A percentile compares a stretch with the other conserved stretches of the same genome.
These are phyloP conservation scores for Scutellaria barbata DNA, from an alignment of 257 asterid genomes.

Conservation along the genomic window DNA sequence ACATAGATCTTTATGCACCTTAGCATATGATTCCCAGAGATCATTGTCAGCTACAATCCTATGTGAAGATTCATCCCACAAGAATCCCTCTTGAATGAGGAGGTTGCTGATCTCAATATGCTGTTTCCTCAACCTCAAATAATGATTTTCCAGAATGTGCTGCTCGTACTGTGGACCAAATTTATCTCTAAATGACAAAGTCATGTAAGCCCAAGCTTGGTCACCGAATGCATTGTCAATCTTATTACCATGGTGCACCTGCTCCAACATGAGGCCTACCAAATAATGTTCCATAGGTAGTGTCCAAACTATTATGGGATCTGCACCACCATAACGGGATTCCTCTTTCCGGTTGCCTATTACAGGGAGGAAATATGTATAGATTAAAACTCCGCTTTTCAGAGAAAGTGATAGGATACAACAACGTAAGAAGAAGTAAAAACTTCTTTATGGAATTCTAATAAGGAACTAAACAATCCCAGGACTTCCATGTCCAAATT, in stretches of 20 bases:
- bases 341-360: constrained; percentile 38
- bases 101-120: constrained; percentile 42
- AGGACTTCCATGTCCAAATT: neutral
- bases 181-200: constrained; percentile 39
- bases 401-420: neutral
- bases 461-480: neutral
- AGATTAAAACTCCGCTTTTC: neutral
- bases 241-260: constrained; percentile 35
- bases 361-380: constrained; percentile 14
- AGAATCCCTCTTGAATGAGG: constrained; percentile 49
- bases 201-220: constrained; percentile 49
- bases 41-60: constrained; percentile 37
- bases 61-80: constrained; percentile 40
- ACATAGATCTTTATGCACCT: constrained; percentile 28
- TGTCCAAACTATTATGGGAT: constrained; percentile 37
- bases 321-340: constrained; percentile 7
- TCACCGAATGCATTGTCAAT: constrained; percentile 32
- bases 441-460: neutral
- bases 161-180: constrained; percentile 41
- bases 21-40: constrained; percentile 40
- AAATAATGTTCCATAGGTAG: constrained; percentile 42
- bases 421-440: neutral
- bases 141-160: constrained; percentile 40
- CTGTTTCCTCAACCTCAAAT: constrained; percentile 41
- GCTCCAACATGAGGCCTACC: constrained; percentile 43